Evolutionary conservation across 75 land plant species (phyloP), one percentile per base, ranked within the genome.

Genomic region (Azolla pinnata): DNA sequence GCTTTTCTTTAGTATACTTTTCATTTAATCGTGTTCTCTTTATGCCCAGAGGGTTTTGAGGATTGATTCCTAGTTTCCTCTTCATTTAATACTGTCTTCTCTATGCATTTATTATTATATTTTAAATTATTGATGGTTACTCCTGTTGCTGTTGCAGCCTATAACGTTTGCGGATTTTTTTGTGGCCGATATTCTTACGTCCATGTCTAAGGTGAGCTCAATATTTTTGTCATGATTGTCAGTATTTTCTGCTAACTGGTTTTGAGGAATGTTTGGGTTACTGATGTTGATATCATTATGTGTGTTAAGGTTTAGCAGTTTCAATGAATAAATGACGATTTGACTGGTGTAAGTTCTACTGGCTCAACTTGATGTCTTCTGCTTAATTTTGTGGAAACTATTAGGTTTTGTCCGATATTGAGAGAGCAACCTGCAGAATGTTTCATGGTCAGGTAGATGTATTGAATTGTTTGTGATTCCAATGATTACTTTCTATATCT

Each of bases 341-440:
- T n/a, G n/a, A n/a, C n/a, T n/a, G n/a, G n/a, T n/a, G n/a, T n/a
- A n/a, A n/a, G n/a, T n/a, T n/a, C n/a, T n/a, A n/a, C n/a, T n/a
- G n/a, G n/a, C n/a, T n/a, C n/a, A n/a, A n/a, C n/a, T n/a, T n/a
- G n/a, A n/a, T n/a, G n/a, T n/a, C n/a, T n/a, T n/a, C n/a, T n/a
- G n/a, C n/a, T n/a, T n/a, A n/a, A n/a, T n/a, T n/a, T n/a, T n/a
- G n/a, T n/a, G n/a, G n/a, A n/a, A n/a, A n/a, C n/a, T n/a, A n/a
- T n/a, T 83, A 93, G 98, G 98, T 93, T 2, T 70, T 93, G 5
- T 93, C 98, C 34, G 98, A 93, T 75, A 47, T 93, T 83, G 98
- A 93, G 81, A 82, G 97, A 31, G 82, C 91, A 31, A 77, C 70
- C 29, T 93, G 97, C 70, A 71, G 90, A 44, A 93, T 93, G 98